Percentiles rank a stretch among this genome's conserved stretches.
Conservation (phyloP, 176 grass and related monocot species). For the Saccharum spontaneum region DNA sequence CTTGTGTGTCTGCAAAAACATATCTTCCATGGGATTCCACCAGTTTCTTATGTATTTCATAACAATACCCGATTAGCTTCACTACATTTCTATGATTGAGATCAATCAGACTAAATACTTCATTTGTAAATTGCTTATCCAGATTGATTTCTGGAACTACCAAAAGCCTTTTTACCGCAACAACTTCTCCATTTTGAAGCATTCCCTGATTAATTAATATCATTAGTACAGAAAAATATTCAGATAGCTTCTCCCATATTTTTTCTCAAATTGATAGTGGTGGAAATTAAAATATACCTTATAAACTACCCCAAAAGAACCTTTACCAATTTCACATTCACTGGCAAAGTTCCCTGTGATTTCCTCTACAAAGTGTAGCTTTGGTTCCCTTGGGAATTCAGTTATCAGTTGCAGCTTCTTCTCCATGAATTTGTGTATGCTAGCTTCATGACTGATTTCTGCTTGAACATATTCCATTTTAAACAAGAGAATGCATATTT, state of each 20-base stretch:
- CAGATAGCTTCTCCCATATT: not conserved
- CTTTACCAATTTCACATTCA: not conserved
- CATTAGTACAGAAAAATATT: not conserved
- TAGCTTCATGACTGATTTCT: not conserved
- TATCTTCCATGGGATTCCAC: not conserved
- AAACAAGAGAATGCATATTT: not conserved
- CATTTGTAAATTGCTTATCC: conserved; percentile 23
- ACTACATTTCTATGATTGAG: conserved; percentile 33
- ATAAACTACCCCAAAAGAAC: conserved; percentile 31
- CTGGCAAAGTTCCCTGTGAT: conserved; percentile 14
- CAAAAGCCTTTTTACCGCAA: conserved; percentile 32
- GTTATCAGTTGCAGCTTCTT: not conserved
- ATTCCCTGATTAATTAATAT: conserved; percentile 11
- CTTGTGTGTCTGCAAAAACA: not conserved
- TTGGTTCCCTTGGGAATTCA: conserved; percentile 4
- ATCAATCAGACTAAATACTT: conserved; percentile 1
- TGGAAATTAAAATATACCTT: conserved; percentile 26
- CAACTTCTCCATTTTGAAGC: not conserved
- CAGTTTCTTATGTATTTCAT: conserved; percentile 1
- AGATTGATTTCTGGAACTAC: not conserved
- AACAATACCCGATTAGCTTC: conserved; percentile 21
- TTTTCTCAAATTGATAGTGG: not conserved
- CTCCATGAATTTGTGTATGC: not conserved
- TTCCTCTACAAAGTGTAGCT: not conserved
- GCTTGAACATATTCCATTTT: not conserved